phyloP scores from a whole-genome alignment of 257 asterid genomes.

The Ocimum tenuiflorum region DNA sequence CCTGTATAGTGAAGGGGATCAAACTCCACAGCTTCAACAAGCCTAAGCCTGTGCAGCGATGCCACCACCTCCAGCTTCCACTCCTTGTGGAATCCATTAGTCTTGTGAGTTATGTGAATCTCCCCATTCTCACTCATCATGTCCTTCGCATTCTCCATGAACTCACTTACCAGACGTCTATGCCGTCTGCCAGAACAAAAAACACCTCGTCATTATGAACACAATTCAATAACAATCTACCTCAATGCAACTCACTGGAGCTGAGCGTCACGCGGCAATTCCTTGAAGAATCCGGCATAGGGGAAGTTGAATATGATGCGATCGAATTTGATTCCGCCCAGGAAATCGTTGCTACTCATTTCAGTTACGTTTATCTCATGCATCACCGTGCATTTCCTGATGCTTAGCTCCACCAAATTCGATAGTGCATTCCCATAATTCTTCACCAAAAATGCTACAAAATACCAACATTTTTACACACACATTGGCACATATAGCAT shows the following conservation, averaged over 20 bases:
- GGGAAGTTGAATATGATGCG: constrained; percentile 24
- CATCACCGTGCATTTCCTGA: constrained; percentile 21
- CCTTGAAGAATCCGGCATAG: constrained; percentile 22
- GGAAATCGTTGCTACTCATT: constrained; percentile 8
- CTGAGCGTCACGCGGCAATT: constrained; percentile 2
- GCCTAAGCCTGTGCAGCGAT: not conserved
- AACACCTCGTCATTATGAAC: no score
- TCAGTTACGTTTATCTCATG: constrained; percentile 24
- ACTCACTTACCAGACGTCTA: not conserved
- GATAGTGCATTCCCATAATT: constrained; percentile 14
- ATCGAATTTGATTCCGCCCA: constrained; percentile 19
- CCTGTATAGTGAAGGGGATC: constrained; percentile 17
- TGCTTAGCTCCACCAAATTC: constrained; percentile 12
- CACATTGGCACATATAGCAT: no score
- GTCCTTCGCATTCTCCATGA: constrained; percentile 1
- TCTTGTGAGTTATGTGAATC: constrained; percentile 31
- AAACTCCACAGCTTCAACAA: not conserved
- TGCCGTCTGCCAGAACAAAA: not conserved
- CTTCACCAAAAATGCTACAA: constrained; percentile 18
- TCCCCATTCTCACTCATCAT: constrained; percentile 20
- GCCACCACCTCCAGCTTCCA: constrained; percentile 14
- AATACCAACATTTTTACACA: not conserved
- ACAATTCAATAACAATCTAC: no score
- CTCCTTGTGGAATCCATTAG: constrained; percentile 22
- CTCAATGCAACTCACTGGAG: constrained; percentile 4